Evolutionary conservation across 495 filamentous ascomycete genomes (phyloP), one percentile per base, ranked within the genome.

Genomic region (Hypoxylon crocopeplum): DNA sequence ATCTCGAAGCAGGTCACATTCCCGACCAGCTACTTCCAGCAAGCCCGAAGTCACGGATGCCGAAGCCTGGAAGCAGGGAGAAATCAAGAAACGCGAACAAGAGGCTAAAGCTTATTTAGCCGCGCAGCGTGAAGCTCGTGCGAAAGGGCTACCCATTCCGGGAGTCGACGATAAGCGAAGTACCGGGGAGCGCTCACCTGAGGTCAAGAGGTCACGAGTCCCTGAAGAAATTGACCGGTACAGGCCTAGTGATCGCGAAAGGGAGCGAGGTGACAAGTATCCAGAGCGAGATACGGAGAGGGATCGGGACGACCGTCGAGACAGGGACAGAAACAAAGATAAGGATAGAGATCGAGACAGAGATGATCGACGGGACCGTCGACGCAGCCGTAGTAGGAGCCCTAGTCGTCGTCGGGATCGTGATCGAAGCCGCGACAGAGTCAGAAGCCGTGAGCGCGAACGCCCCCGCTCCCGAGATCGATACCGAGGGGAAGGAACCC

Each of bases 21-120:
- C 75, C 15, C 70, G 72, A 8, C 65, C 64, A 5, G 52, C 40
- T 7, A 70, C 68, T 6, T 63, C 68, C 7, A 68, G 52, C 39
- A 67, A 64, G 21, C 48, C 45, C 21, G 47, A 50, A 20, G 19
- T 66, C 12, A 66, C 42, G 5, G 66, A 69, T 27, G 63, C 67
- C 22, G 77, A 77, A 66, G 75, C 72, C 2, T 78, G 77, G 78
- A 83, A 82, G 54, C 79, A 78, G 50, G 74, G 72, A 32, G 79
- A 82, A 61, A 77, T 81, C 40, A 81, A 76, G 68, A 77, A 80
- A 52, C 78, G 81, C n/a, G 81, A 83, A 51, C 73, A 77, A 47
- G 80, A 84, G 69, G 81, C 81, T n/a, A 83, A 81, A 57, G 77
- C 77, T 11, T 84, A 83, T 56, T 69, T 82, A 12, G 80, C 79